These are phyloP conservation scores for Diplodia corticola DNA, from an alignment of 2,329 filamentous ascomycete species.

Conservation along the genomic window DNA sequence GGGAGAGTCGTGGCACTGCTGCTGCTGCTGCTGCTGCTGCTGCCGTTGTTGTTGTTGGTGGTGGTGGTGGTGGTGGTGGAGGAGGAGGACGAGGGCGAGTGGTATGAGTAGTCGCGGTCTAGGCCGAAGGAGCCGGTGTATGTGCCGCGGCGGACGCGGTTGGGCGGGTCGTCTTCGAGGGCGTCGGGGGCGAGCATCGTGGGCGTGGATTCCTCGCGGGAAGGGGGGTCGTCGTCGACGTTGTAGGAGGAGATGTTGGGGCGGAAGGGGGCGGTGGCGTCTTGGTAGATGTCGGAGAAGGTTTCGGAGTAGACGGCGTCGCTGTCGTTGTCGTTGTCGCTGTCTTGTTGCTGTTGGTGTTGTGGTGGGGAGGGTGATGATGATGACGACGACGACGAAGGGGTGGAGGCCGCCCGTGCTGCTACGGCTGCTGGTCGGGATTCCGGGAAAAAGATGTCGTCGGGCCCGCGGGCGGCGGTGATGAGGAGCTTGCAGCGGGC, in stretches of 20 bases:
- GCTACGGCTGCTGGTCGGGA: slow-evolving; percentile 27
- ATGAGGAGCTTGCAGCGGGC: slow-evolving; percentile 75
- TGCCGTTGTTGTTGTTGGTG: too few relatives aligned
- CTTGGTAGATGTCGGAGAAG: slow-evolving; percentile 74
- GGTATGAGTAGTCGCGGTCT: slow-evolving; percentile 31
- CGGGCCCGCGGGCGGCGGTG: slow-evolving; percentile 66
- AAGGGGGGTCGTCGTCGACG: slow-evolving; percentile 26
- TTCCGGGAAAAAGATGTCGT: slow-evolving; percentile 77
- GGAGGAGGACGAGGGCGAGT: too few relatives aligned
- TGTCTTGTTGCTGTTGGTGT: slow-evolving; percentile 25
- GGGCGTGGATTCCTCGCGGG: neutral
- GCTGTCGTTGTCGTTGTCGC: slow-evolving; percentile 25
- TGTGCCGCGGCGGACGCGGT: slow-evolving; percentile 35
- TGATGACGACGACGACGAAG: neutral
- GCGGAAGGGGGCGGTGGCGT: slow-evolving; percentile 72
- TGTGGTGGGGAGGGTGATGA: neutral
- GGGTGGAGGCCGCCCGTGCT: too few relatives aligned
- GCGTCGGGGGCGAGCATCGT: slow-evolving; percentile 43
- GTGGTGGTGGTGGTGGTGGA: too few relatives aligned
- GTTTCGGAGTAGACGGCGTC: slow-evolving; percentile 66
- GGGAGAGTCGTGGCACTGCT: too few relatives aligned
- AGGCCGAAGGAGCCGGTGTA: slow-evolving; percentile 31
- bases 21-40: neutral
- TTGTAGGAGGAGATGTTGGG: slow-evolving; percentile 72
- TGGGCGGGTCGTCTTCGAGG: slow-evolving; percentile 53